Base-by-base conservation (phyloP, 2,329 filamentous ascomycete species). In the Penicillium brevicompactum region DNA sequence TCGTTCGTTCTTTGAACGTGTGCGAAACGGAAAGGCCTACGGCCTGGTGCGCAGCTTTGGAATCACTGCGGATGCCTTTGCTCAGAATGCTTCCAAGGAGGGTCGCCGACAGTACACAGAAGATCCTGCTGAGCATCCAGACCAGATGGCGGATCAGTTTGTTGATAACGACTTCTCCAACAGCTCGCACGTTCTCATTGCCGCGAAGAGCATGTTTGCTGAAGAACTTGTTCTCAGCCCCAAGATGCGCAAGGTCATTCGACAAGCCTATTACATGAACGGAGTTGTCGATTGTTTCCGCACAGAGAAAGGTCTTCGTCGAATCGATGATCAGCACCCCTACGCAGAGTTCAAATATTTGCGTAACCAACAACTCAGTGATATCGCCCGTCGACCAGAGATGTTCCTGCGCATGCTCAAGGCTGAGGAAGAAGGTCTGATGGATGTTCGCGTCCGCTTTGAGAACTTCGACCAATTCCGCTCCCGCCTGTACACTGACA, bases 341-440 rank as follows among this genome's bases (percentile, higher is more conserved):
- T 97, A 95, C 74, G 97, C 97, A 71, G 94, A 97, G 74, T 91
- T 99, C 79, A 96, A 99, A 74, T 99, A 99, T 66, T 82, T 99
- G 18, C 87, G 91, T 61, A 92, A 94, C 66, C 92, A 97, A 74
- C 90, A 90, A 7, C 89, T 97, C 58, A 80, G 81, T 41, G 89
- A 94, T 62, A 84, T 97, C 56, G 89, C 91, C 2, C 85, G 87
- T 49, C 87, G 90, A 50, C 94, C 94, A 1, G 92, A 97, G 61
- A 80, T 96, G 24, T 99, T 94, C 71, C 78, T 99, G 53, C 93
- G 95, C 76, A 99, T 99, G 94, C 86, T 97, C 73, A 95, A 92
- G 72, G 94, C 94, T 1, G 94, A 99, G 73, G 89, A 94, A 67
- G 94, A 99, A 71, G 92, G 93, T 2, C 80, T 99, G 1, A 84